Evolutionary conservation across 176 grass and related monocot species (phyloP), one percentile per base, ranked within the genome.

Genomic region (Lolium perenne): DNA sequence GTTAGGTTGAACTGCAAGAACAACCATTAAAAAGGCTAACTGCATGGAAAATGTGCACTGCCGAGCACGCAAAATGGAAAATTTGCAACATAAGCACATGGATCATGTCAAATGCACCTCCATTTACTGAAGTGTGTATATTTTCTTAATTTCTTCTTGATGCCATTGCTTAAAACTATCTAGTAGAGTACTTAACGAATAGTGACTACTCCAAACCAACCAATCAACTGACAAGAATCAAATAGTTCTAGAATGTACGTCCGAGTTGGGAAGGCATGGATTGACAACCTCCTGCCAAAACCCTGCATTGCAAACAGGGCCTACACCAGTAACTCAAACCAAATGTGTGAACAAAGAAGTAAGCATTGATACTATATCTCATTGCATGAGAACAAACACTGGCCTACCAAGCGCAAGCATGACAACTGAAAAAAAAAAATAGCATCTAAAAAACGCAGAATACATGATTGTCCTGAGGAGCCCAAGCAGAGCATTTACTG

Each of bases 281-380:
- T 58, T 29, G 50, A 58, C 14, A 3, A 7, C 11, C 46, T 18
- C 38, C 14, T 58, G n/a, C 10, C 1, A 61, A 32, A 82, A 7
- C 41, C 4, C 29, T 55, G 20, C 2, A 43, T 56, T 25, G 3
- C 64, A 57, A 63, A 47, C 58, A 84, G 26, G 20, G 8, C 43
- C 0, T 20, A 62, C 17, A 68, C 29, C 20, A 69, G 65, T 22
- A 71, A 51, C 62, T 38, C 9, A 7, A 55, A 59, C 35, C 11
- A 48, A 81, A 88, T 54, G 55, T 71, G 81, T 17, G 23, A 26
- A 57, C 51, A 53, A 48, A 80, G 7, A 87, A 66, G 14, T 47
- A 65, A 73, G 18, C 45, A 73, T 70, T 74, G 59, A 10, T 38
- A 7, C 26, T 29, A 29, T 29, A 29, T 8, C 38, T 3, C 23